phyloP scores from a whole-genome alignment of 345 rosid species.

The Cochlearia excelsa region DNA sequence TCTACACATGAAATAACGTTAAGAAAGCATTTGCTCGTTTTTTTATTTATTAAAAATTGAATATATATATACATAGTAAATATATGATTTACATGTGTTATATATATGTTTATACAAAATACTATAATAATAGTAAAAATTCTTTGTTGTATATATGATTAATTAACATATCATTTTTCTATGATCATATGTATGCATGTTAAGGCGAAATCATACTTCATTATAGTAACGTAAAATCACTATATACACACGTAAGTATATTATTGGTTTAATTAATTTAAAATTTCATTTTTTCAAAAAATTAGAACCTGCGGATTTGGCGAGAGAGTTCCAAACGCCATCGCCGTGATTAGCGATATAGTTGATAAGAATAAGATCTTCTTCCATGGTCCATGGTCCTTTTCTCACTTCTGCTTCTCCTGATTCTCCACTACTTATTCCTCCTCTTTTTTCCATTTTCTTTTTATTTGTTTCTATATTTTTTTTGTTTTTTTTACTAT shows the following conservation, averaged over 20 bases:
- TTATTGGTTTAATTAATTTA: neutral
- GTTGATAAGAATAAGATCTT: conserved; percentile 84
- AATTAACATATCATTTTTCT: too few species aligned
- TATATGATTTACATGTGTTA: too few species aligned
- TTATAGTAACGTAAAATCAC: neutral
- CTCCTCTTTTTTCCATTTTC: conserved; percentile 32
- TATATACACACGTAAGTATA: too few species aligned
- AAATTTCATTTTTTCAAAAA: neutral
- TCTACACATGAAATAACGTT: too few species aligned
- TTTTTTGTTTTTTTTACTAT: too few species aligned
- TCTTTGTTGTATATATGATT: too few species aligned
- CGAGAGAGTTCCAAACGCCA: conserved; percentile 95
- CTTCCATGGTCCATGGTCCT: conserved; percentile 99
- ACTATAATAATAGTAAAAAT: too few species aligned
- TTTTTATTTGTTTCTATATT: neutral
- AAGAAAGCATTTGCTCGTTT: too few species aligned
- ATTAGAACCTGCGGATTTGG: conserved; percentile 75
- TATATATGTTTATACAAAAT: too few species aligned
- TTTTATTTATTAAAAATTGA: too few species aligned
- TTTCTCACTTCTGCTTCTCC: conserved; percentile 87
- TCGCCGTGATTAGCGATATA: conserved; percentile 91
- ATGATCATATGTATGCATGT: neutral
- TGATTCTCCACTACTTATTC: conserved; percentile 33
- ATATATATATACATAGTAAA: too few species aligned
- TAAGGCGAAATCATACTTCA: conserved; percentile 21